A percentile compares a stretch with the other conserved stretches of the same genome.
These are phyloP conservation scores for Phlyctochytrium arcticum DNA, from an alignment of 192 early-diverging fungal genomes.

Conservation along the genomic window DNA sequence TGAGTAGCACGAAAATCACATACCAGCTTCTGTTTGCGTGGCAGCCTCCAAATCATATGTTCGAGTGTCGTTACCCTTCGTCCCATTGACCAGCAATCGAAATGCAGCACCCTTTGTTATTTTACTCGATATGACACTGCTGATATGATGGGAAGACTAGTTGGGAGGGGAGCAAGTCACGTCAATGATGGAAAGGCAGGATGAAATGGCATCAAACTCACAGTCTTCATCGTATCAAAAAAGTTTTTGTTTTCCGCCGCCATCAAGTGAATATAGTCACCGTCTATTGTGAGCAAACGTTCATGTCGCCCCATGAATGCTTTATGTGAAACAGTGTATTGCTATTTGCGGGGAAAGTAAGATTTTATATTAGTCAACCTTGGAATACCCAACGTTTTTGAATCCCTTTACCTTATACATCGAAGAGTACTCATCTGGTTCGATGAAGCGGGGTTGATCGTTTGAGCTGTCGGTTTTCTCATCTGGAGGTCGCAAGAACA, in stretches of 20 bases:
- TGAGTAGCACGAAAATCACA: no score
- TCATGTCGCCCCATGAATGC: constrained; percentile 84
- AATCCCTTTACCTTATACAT: constrained; percentile 45
- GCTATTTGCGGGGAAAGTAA: no score
- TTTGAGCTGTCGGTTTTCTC: constrained; percentile 27
- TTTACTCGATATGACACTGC: constrained; percentile 38
- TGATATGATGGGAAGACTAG: constrained; percentile 40
- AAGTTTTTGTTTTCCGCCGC: constrained; percentile 72
- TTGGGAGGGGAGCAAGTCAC: background rate
- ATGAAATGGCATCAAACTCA: constrained; percentile 21
- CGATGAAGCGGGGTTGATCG: constrained; percentile 34
- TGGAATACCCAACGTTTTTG: background rate
- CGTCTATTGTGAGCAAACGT: constrained; percentile 88
- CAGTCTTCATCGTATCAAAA: constrained; percentile 81
- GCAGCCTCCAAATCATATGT: constrained; percentile 44
- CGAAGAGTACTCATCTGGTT: constrained; percentile 42
- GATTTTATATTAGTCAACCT: background rate
- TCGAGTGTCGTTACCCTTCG: constrained; percentile 9
- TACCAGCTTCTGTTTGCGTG: constrained; percentile 34
- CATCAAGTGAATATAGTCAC: constrained; percentile 88
- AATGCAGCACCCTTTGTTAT: constrained; percentile 34
- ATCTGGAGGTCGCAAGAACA: constrained; percentile 56
- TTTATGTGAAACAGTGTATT: constrained; percentile 81
- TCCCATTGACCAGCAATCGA: constrained; percentile 30
- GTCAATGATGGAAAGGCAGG: background rate